These are phyloP conservation scores for Oryza meyeriana DNA, from an alignment of 176 grass and related monocot genomes.

Conservation along the genomic window DNA sequence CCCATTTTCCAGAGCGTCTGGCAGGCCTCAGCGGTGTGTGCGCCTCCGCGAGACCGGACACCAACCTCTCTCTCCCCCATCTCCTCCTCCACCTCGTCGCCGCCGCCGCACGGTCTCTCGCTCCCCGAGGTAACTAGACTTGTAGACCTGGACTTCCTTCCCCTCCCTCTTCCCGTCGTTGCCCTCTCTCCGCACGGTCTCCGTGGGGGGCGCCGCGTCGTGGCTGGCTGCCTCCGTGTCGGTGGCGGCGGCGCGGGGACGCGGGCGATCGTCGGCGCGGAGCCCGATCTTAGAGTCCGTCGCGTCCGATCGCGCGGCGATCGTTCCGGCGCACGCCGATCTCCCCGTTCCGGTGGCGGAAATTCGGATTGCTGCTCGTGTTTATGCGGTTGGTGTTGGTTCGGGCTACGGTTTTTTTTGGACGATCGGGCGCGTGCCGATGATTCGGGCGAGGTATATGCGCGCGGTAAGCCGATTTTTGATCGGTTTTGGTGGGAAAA, in stretches of 20 bases:
- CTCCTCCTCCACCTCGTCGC: conserved; percentile 32
- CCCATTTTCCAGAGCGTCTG: conserved; percentile 28
- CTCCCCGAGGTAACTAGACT: conserved; percentile 37
- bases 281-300: conserved; percentile 27
- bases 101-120: conserved; percentile 16
- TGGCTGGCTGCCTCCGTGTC: conserved; percentile 12
- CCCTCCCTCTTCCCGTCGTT: not conserved
- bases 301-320: conserved; percentile 37
- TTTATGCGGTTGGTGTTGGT: not conserved
- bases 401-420: conserved; percentile 11
- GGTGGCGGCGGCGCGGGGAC: conserved; percentile 17
- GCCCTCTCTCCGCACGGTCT: not conserved
- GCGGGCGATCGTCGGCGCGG: conserved; percentile 37
- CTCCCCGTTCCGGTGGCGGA: conserved; percentile 34
- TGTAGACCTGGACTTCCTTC: not conserved
- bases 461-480: not conserved
- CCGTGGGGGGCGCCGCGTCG: not conserved
- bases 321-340: conserved; percentile 40
- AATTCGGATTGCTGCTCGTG: not conserved
- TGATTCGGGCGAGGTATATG: not conserved
- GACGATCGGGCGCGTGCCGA: not conserved
- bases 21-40: conserved; percentile 46
- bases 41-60: conserved; percentile 45
- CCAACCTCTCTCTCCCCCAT: conserved; percentile 36
- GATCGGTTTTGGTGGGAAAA: conserved; percentile 11